Evolutionary conservation across 345 rosid genomes (phyloP).

Genomic region (Conringia planisiliqua): DNA sequence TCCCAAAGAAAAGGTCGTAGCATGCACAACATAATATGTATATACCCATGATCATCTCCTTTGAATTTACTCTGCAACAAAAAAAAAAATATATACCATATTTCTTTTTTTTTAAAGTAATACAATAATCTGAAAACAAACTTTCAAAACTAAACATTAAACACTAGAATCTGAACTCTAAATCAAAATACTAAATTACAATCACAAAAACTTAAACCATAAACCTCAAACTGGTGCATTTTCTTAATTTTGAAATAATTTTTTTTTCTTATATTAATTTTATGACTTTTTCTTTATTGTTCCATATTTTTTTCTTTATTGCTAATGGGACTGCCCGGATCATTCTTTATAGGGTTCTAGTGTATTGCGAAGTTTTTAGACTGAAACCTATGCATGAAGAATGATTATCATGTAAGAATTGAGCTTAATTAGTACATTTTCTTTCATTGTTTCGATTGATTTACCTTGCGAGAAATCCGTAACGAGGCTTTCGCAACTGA

Average conservation of each 20-base stretch:
- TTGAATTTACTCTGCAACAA: constrained; percentile 15
- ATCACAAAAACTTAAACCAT: too few species aligned
- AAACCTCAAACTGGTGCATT: too few species aligned
- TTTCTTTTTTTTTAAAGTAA: not conserved
- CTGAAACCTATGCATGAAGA: not conserved
- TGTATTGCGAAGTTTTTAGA: not conserved
- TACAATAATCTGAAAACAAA: not conserved
- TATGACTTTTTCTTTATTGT: not conserved
- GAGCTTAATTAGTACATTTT: not conserved
- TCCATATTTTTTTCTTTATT: not conserved
- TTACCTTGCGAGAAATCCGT: constrained; percentile 56
- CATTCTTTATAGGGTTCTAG: not conserved
- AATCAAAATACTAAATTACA: too few species aligned
- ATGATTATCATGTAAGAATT: not conserved
- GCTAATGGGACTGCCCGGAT: not conserved
- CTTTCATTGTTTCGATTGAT: not conserved
- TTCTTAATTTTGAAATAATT: too few species aligned
- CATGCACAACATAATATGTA: constrained; percentile 14
- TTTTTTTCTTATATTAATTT: too few species aligned
- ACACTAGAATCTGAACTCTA: not conserved
- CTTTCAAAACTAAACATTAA: not conserved
- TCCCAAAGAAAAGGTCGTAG: constrained; percentile 16
- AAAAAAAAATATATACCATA: not conserved
- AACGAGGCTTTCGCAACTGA: not conserved
- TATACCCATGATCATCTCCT: constrained; percentile 25